Evolutionary conservation across 768 basidiomycete genomes (phyloP).

Genomic region (Trametes cubensis): DNA sequence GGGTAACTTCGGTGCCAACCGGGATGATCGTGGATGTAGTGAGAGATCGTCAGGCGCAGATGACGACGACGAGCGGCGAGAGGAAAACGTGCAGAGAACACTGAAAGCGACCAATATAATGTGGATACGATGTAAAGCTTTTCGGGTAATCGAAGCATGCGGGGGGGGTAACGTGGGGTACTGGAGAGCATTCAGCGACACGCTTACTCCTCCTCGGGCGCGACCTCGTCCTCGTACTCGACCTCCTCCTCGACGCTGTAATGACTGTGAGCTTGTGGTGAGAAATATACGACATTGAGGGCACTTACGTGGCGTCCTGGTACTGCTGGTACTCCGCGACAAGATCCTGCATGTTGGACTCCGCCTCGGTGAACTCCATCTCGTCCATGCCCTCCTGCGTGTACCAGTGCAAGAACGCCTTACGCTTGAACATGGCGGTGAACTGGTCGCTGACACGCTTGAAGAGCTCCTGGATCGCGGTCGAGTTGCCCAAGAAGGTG

Average conservation of each 20-base stretch:
- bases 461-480: slow-evolving; percentile 97
- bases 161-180: slow-evolving; percentile 8
- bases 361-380: slow-evolving; percentile 99
- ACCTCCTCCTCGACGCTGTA: slow-evolving; percentile 81
- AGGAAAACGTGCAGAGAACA: slow-evolving; percentile 27
- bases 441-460: slow-evolving; percentile 98
- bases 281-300: no score
- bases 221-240: slow-evolving; percentile 84
- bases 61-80: slow-evolving; percentile 17
- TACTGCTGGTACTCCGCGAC: slow-evolving; percentile 98
- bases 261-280: no score
- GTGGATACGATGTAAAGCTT: slow-evolving; percentile 36
- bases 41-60: slow-evolving; percentile 19
- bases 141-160: slow-evolving; percentile 27
- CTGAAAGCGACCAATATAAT: slow-evolving; percentile 37
- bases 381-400: slow-evolving; percentile 99
- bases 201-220: slow-evolving; percentile 52
- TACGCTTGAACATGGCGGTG: slow-evolving; percentile 98
- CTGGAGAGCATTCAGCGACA: slow-evolving; percentile 7
- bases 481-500: slow-evolving; percentile 97
- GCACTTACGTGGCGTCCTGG: slow-evolving; percentile 87
- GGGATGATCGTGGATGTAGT: slow-evolving; percentile 20
- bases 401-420: slow-evolving; percentile 99
- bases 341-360: slow-evolving; percentile 99
- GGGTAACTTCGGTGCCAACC: slow-evolving; percentile 33